Percentiles rank a stretch among this genome's conserved stretches.
These are phyloP conservation scores for Sporothrix humicola DNA, from an alignment of 2,329 filamentous ascomycete species.

Conservation along the genomic window DNA sequence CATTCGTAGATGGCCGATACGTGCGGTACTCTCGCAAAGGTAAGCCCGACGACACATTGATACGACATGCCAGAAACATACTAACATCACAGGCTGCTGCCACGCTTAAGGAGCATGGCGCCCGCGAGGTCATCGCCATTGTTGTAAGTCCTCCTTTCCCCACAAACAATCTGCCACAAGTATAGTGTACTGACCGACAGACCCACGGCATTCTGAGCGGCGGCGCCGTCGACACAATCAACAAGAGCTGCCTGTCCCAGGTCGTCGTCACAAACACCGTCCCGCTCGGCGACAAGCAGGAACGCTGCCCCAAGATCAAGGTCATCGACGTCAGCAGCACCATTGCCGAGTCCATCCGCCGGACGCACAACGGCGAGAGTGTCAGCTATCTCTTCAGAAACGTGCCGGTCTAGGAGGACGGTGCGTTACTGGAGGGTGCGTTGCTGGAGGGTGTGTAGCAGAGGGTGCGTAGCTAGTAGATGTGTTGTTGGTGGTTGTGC, in stretches of 20 bases:
- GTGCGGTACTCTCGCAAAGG: constrained; percentile 63
- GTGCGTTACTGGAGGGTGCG: not conserved
- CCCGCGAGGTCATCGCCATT: constrained; percentile 87
- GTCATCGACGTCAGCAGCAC: constrained; percentile 93
- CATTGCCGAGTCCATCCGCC: constrained; percentile 70
- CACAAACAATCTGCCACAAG: no score
- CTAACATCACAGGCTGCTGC: constrained; percentile 66
- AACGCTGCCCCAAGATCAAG: constrained; percentile 75
- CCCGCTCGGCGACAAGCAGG: constrained; percentile 76
- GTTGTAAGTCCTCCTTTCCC: constrained; percentile 53
- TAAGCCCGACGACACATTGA: not conserved
- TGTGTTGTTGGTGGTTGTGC: no score
- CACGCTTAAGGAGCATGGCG: constrained; percentile 84
- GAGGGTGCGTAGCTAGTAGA: not conserved
- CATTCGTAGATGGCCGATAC: constrained; percentile 42
- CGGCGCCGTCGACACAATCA: constrained; percentile 84
- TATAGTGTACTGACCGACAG: not conserved
- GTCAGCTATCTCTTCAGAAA: constrained; percentile 73
- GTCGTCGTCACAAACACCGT: constrained; percentile 93
- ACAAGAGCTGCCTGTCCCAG: constrained; percentile 74
- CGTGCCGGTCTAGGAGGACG: constrained; percentile 55
- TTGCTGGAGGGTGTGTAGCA: not conserved
- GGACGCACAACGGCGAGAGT: constrained; percentile 69
- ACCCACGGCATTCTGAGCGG: constrained; percentile 52
- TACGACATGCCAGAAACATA: no score